phyloP scores from a whole-genome alignment of 495 filamentous ascomycete species.

The Annulohypoxylon maeteangense region DNA sequence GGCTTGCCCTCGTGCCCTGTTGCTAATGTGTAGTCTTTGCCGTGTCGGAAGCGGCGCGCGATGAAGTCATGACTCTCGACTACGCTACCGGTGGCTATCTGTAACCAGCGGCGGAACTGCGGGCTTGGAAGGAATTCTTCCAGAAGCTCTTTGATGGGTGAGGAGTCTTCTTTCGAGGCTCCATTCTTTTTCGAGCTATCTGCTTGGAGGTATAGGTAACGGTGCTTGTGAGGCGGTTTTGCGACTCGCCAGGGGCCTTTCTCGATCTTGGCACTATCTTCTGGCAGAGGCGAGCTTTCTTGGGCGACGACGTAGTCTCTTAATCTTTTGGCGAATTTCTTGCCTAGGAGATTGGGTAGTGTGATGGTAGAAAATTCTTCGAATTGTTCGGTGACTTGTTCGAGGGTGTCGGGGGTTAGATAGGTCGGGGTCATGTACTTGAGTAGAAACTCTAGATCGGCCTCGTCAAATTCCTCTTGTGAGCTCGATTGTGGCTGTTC shows the following conservation, averaged over 20 bases:
- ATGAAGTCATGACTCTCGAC: conserved; percentile 76
- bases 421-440: conserved; percentile 90
- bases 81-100: conserved; percentile 76
- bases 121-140: conserved; percentile 81
- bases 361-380: conserved; percentile 82
- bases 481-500: conserved; percentile 57
- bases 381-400: conserved; percentile 82
- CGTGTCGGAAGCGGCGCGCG: conserved; percentile 84
- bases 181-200: conserved; percentile 28
- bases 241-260: conserved; percentile 76
- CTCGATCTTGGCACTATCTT: conserved; percentile 67
- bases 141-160: conserved; percentile 79
- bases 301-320: conserved; percentile 73
- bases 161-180: conserved; percentile 40
- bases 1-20: conserved; percentile 83
- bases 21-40: conserved; percentile 91
- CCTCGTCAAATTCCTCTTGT: conserved; percentile 70
- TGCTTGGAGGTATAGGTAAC: conserved; percentile 82
- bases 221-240: conserved; percentile 92
- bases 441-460: conserved; percentile 85
- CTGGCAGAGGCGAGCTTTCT: conserved; percentile 62
- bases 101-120: conserved; percentile 92
- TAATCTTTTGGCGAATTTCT: conserved; percentile 76
- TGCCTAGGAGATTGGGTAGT: conserved; percentile 77
- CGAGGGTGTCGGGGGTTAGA: conserved; percentile 92